Percentiles rank a stretch among this genome's conserved stretches.
These are phyloP conservation scores for Sphaerosporella brunnea DNA, from an alignment of 495 filamentous ascomycete species.

Conservation along the genomic window DNA sequence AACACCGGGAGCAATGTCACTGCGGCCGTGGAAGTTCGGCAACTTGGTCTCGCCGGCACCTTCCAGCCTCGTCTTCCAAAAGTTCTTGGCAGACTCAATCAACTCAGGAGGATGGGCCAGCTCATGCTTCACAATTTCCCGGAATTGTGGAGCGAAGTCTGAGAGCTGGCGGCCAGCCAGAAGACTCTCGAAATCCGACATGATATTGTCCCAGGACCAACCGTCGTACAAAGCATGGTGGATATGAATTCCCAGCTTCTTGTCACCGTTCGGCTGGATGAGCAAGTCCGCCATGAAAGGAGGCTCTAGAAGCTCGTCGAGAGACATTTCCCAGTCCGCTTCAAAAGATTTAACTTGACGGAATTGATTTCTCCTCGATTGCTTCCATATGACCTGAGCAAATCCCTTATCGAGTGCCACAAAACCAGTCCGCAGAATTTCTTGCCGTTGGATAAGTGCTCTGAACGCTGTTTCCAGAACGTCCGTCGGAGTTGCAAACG, in stretches of 20 bases:
- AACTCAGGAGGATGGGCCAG: slow-evolving; percentile 11
- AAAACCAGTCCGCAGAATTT: slow-evolving; percentile 58
- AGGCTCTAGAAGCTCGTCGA: slow-evolving; percentile 30
- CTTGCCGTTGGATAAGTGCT: slow-evolving; percentile 36
- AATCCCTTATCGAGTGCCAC: slow-evolving; percentile 35
- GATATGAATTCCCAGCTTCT: slow-evolving; percentile 34
- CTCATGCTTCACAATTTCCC: slow-evolving; percentile 31
- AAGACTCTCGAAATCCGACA: slow-evolving; percentile 41
- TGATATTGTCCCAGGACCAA: slow-evolving; percentile 59
- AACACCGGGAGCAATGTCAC: slow-evolving; percentile 7
- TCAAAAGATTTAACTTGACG: slow-evolving; percentile 25
- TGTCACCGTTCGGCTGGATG: slow-evolving; percentile 5
- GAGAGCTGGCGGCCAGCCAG: slow-evolving; percentile 17
- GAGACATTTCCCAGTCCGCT: slow-evolving; percentile 8
- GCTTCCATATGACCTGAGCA: slow-evolving; percentile 44
- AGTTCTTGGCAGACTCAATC: slow-evolving; percentile 29
- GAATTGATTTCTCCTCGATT: slow-evolving; percentile 31
- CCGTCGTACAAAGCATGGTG: slow-evolving; percentile 73
- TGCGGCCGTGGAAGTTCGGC: slow-evolving; percentile 28
- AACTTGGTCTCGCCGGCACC: slow-evolving; percentile 33
- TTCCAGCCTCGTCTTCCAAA: slow-evolving; percentile 25
- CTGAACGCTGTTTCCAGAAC: slow-evolving; percentile 33
- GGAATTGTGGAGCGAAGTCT: slow-evolving; percentile 33
- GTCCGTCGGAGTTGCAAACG: slow-evolving; percentile 16
- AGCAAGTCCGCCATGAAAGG: slow-evolving; percentile 41